A percentile compares a stretch with the other conserved stretches of the same genome.
Conservation (phyloP, 2,329 filamentous ascomycete genomes). For the Colletotrichum orchidophilum region DNA sequence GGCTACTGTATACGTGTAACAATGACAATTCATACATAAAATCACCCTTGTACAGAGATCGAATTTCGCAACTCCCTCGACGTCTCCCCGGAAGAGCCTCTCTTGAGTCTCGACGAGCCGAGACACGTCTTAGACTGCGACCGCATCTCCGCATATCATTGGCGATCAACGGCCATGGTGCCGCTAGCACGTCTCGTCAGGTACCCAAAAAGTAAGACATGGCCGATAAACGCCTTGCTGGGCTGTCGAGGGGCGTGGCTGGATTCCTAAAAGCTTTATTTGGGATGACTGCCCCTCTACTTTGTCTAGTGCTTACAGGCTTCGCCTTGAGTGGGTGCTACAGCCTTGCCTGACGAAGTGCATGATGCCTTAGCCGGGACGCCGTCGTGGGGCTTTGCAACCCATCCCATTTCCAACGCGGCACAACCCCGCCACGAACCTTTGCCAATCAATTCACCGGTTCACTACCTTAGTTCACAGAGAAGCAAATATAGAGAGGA, state of each 20-base stretch:
- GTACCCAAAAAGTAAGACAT: not conserved
- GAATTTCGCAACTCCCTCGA: too few relatives aligned
- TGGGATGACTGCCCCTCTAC: not conserved
- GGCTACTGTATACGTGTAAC: too few relatives aligned
- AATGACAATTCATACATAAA: too few relatives aligned
- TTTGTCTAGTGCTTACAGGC: too few relatives aligned
- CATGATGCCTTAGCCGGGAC: too few relatives aligned
- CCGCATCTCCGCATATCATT: not conserved
- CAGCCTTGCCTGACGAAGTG: too few relatives aligned
- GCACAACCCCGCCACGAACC: too few relatives aligned
- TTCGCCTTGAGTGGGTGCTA: too few relatives aligned
- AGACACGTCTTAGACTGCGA: not conserved
- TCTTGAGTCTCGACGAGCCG: too few relatives aligned
- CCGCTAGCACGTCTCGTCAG: not conserved
- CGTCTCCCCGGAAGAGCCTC: too few relatives aligned
- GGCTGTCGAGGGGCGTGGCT: constrained; percentile 12
- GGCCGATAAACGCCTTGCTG: not conserved
- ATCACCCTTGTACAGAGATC: too few relatives aligned
- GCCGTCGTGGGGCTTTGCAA: not conserved
- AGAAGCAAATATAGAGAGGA: not conserved
- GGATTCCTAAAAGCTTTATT: not conserved
- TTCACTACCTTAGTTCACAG: not conserved
- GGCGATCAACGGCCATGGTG: not conserved
- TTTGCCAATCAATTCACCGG: not conserved
- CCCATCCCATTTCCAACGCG: not conserved